phyloP scores from a whole-genome alignment of 129 eudicot species.

The Artemisia tridentata region DNA sequence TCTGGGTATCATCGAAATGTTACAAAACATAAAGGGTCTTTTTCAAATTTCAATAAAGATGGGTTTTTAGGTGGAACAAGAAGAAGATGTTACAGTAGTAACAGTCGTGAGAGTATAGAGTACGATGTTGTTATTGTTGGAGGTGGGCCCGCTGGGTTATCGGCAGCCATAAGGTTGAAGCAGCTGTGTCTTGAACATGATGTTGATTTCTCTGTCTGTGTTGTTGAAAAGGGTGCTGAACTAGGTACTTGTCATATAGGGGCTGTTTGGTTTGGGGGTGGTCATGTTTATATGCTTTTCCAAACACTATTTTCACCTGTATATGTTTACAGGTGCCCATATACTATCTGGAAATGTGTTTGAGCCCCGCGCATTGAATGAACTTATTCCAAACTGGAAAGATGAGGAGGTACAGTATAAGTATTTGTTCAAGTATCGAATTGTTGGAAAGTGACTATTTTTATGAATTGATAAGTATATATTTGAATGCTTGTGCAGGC shows the following conservation, averaged over 20 bases:
- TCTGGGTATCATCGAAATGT: slow-evolving; percentile 37
- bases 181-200: slow-evolving; percentile 66
- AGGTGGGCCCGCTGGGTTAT: slow-evolving; percentile 93
- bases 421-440: not conserved
- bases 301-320: not conserved
- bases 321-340: slow-evolving; percentile 68
- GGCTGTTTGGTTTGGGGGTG: too few species aligned
- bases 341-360: slow-evolving; percentile 93
- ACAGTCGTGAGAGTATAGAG: slow-evolving; percentile 52
- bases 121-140: slow-evolving; percentile 93
- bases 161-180: slow-evolving; percentile 89
- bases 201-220: slow-evolving; percentile 76
- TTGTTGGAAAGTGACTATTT: not conserved
- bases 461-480: too few species aligned
- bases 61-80: slow-evolving; percentile 28
- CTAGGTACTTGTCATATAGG: too few species aligned
- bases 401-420: slow-evolving; percentile 54
- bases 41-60: slow-evolving; percentile 13
- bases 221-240: slow-evolving; percentile 90
- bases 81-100: slow-evolving; percentile 37
- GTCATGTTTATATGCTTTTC: too few species aligned
- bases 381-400: slow-evolving; percentile 88
- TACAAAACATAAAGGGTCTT: not conserved
- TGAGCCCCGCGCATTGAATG: slow-evolving; percentile 90
- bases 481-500: slow-evolving; percentile 51